A percentile compares a stretch with the other conserved stretches of the same genome.
Evolutionary conservation across 441 rosid species (phyloP).

Genomic region (Arabidopsis lyrata): DNA sequence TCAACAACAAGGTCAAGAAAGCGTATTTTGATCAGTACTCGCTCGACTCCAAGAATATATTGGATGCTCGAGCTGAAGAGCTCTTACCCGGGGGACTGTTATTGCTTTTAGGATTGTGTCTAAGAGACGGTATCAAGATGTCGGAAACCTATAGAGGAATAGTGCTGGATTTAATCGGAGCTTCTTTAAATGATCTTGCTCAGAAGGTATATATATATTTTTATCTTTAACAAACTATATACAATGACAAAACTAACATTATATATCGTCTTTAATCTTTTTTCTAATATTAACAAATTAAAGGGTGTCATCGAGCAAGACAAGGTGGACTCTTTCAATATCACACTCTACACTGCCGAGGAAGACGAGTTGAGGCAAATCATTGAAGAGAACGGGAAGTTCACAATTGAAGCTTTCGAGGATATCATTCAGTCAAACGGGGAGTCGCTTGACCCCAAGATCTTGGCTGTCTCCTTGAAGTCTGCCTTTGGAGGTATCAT

Average conservation of each 20-base stretch:
- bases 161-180: not conserved
- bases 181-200: not conserved
- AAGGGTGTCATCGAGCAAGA: conserved; percentile 44
- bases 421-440: conserved; percentile 18
- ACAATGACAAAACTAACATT: not conserved
- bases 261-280: not conserved
- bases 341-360: conserved; percentile 13
- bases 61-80: conserved; percentile 24
- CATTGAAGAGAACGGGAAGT: conserved; percentile 35
- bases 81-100: not conserved
- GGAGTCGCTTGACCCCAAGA: conserved; percentile 15
- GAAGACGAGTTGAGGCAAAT: conserved; percentile 33
- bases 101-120: not conserved
- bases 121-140: conserved; percentile 1
- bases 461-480: conserved; percentile 5
- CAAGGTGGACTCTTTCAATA: conserved; percentile 42
- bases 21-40: conserved; percentile 2
- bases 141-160: conserved; percentile 2
- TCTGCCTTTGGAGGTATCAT: conserved; percentile 25
- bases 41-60: not conserved
- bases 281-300: not conserved
- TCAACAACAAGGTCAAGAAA: not conserved
- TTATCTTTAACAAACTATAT: not conserved
- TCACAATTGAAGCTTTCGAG: conserved; percentile 40
- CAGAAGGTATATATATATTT: not conserved